A percentile compares a stretch with the other conserved stretches of the same genome.
Evolutionary conservation across 176 grass and related monocot species (phyloP).

Genomic region (Eleusine coracana): DNA sequence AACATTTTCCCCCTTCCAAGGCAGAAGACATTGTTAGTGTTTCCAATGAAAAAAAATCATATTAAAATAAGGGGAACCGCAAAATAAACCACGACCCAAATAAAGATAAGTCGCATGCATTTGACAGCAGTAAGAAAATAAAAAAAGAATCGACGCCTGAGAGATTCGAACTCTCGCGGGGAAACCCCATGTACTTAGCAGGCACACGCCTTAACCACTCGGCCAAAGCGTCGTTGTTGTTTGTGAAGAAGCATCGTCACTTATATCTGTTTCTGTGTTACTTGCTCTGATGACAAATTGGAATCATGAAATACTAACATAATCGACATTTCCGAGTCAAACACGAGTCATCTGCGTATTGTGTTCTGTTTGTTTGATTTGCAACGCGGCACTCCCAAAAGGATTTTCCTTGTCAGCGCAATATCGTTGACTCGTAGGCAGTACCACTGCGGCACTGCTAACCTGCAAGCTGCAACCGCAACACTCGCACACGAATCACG

Average conservation of each 20-base stretch:
- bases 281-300: too few relatives aligned
- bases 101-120: neutral
- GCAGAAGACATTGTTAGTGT: neutral
- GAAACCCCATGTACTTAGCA: slow-evolving; percentile 99
- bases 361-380: too few relatives aligned
- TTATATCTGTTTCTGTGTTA: neutral
- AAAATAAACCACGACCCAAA: too few relatives aligned
- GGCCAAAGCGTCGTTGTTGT: slow-evolving; percentile 79
- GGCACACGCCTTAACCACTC: slow-evolving; percentile 99
- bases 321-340: too few relatives aligned
- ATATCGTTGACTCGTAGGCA: neutral
- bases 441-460: neutral
- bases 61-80: too few relatives aligned
- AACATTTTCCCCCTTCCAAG: neutral
- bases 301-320: neutral
- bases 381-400: too few relatives aligned
- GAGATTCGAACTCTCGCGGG: slow-evolving; percentile 99
- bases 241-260: rapidly evolving
- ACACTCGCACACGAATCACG: neutral
- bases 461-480: neutral
- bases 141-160: slow-evolving; percentile 64
- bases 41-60: too few relatives aligned
- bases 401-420: neutral
- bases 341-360: neutral
- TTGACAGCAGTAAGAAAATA: neutral